Conservation (phyloP, 345 rosid species). For the Sonneratia alba region DNA sequence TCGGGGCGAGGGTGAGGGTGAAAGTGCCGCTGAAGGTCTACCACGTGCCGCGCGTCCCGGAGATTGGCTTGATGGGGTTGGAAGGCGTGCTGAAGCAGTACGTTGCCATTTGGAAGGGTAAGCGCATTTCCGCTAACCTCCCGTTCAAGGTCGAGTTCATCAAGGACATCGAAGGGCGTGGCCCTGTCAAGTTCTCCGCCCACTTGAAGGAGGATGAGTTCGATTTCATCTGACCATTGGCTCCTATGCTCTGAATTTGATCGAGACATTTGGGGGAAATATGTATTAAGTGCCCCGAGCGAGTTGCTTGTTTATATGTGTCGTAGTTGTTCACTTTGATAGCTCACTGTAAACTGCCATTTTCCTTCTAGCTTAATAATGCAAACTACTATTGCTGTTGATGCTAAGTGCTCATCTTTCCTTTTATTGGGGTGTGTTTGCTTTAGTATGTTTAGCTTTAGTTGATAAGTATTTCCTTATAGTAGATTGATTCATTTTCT, state of each 20-base stretch:
- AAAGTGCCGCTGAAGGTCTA: conserved; percentile 71
- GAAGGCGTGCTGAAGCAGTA: conserved; percentile 75
- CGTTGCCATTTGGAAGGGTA: conserved; percentile 72
- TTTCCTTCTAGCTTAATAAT: no score
- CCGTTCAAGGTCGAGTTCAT: conserved; percentile 77
- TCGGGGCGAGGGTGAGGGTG: conserved; percentile 73
- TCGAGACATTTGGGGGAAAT: not conserved
- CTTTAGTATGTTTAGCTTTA: not conserved
- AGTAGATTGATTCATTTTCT: not conserved
- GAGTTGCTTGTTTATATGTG: not conserved
- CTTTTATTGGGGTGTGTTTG: not conserved
- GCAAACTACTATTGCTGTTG: not conserved
- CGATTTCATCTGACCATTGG: conserved; percentile 35
- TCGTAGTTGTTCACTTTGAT: not conserved
- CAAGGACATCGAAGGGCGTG: conserved; percentile 54
- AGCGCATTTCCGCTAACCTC: conserved; percentile 67
- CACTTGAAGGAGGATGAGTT: conserved; percentile 90
- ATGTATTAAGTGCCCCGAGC: not conserved
- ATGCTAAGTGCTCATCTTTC: not conserved
- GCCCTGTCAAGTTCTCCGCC: conserved; percentile 73
- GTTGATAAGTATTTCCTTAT: not conserved
- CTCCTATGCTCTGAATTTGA: not conserved
- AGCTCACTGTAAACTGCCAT: not conserved
- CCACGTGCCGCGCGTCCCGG: conserved; percentile 69
- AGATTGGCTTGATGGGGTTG: conserved; percentile 63